Conservation (phyloP, 2,329 filamentous ascomycete genomes). For the Colletotrichum zoysiae region DNA sequence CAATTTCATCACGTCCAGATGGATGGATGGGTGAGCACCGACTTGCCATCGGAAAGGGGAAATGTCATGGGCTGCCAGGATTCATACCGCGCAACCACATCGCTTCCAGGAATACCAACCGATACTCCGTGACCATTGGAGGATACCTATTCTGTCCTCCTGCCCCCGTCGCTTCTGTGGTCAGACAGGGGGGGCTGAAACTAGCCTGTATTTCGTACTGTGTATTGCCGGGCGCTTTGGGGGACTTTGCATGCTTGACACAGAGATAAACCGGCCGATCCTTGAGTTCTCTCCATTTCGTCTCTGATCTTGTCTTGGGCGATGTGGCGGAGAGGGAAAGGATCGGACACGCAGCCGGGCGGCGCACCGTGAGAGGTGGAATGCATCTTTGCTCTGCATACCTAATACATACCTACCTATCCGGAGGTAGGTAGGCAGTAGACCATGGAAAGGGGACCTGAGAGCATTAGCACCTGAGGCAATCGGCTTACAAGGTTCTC, state of each 20-base stretch:
- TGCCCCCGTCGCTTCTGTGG: constrained; percentile 20
- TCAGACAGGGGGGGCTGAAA: constrained; percentile 33
- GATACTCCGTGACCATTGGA: constrained; percentile 8
- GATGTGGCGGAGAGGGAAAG: constrained; percentile 4
- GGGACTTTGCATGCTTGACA: constrained; percentile 1
- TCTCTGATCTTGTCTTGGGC: background rate
- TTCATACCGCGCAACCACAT: background rate
- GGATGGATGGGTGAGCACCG: background rate
- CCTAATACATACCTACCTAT: too few relatives aligned
- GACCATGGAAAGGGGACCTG: background rate
- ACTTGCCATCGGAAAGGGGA: background rate
- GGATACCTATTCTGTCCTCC: constrained; percentile 7
- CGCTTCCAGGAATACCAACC: background rate
- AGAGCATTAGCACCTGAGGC: background rate
- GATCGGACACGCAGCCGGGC: constrained; percentile 6
- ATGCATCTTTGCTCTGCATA: background rate
- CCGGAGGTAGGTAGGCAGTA: too few relatives aligned
- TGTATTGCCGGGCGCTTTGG: constrained; percentile 2
- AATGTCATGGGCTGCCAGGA: background rate
- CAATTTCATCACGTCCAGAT: background rate
- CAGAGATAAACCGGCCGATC: constrained; percentile 29
- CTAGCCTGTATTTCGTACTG: constrained; percentile 15
- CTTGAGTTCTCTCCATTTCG: constrained; percentile 2
- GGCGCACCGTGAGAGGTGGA: constrained; percentile 10
- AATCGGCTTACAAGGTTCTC: background rate